Evolutionary conservation across 768 basidiomycete species (phyloP), one percentile per base, ranked within the genome.

Genomic region (Pleurotus djamor): DNA sequence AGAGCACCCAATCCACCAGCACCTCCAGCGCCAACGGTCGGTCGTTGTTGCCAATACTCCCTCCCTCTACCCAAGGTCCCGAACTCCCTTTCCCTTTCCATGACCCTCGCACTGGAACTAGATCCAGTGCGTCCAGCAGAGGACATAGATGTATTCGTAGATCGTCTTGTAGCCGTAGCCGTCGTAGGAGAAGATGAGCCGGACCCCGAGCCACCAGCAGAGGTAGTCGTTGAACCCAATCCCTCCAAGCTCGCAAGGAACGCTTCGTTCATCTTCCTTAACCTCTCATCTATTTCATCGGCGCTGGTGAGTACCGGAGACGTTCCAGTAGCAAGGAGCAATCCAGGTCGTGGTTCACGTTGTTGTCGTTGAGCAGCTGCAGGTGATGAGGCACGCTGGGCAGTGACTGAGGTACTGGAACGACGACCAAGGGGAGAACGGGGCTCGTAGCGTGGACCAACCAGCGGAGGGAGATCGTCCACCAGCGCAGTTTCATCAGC

Each of bases 191-290:
- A 28, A 3, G 21, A 28, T 3, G 21, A 28, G 21, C 21, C 21
- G 3, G 21, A 28, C 21, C 38, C 38, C 38, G 7, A 14, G 38
- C 38, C 38, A 41, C 10, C 9, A n/a, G 38, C 38, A 10, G 38
- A 10, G 4, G 38, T 10, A 2, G 38, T 41, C 13, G 75, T 71
- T 1, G 73, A 71, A 2, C 79, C 81, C 1, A 91, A 72, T 14
- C 85, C 86, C 59, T 85, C 83, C 35, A 92, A 71, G 50, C 85
- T 88, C 58, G 79, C 81, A 65, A 84, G 62, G 69, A 92, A 92
- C 44, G 77, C 74, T 63, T 86, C 86, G 59, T 89, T 83, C 89
- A 91, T 88, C 71, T 77, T 76, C 49, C 72, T 74, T 56, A 92
- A 67, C 61, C 81, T 74, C 69, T 84, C 85, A 55, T 89, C 87